Evolutionary conservation across 495 filamentous ascomycete species (phyloP).

Genomic region (Podospora australis): DNA sequence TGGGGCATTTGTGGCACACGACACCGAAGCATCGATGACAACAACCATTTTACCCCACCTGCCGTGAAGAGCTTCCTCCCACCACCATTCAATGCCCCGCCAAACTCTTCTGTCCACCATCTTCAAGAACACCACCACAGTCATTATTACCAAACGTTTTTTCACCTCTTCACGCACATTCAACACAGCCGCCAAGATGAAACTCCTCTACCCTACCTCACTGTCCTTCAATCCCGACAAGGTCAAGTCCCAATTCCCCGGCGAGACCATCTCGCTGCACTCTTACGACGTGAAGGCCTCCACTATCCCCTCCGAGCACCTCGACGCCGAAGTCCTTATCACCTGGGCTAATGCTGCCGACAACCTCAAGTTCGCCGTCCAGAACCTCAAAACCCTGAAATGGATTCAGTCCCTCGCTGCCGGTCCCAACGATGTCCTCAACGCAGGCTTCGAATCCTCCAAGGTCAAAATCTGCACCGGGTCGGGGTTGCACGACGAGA

Average conservation of each 20-base stretch:
- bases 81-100: too few relatives aligned
- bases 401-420: slow-evolving; percentile 60
- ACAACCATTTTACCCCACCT: too few relatives aligned
- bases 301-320: slow-evolving; percentile 44
- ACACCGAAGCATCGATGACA: too few relatives aligned
- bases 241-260: slow-evolving; percentile 45
- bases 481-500: slow-evolving; percentile 54
- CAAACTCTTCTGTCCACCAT: too few relatives aligned
- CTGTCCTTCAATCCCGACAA: slow-evolving; percentile 42
- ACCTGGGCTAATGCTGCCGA: slow-evolving; percentile 50
- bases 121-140: too few relatives aligned
- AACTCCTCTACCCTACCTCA: slow-evolving; percentile 57
- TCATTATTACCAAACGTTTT: too few relatives aligned
- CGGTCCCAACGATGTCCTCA: slow-evolving; percentile 55
- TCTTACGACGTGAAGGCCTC: slow-evolving; percentile 48
- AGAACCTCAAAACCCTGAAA: slow-evolving; percentile 42
- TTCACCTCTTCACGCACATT: too few relatives aligned
- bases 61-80: too few relatives aligned
- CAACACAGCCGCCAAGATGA: slow-evolving; percentile 47
- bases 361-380: slow-evolving; percentile 47
- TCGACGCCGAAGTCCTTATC: slow-evolving; percentile 50
- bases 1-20: too few relatives aligned
- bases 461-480: slow-evolving; percentile 44
- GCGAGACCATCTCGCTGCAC: slow-evolving; percentile 40
- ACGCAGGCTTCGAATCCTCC: slow-evolving; percentile 47